Conservation (phyloP, 176 grass and related monocot genomes). For the Bonia amplexicaulis region DNA sequence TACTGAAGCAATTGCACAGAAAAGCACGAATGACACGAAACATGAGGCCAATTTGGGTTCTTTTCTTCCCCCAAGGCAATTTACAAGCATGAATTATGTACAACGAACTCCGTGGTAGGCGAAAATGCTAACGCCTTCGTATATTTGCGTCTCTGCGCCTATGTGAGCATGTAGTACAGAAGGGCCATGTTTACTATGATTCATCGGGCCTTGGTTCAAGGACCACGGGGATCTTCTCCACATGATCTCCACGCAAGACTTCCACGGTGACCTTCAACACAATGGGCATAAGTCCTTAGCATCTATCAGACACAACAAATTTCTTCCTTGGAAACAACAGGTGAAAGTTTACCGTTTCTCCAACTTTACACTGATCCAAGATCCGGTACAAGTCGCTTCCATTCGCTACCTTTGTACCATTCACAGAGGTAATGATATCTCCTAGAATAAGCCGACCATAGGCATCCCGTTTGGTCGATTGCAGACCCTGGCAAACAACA, state of each 20-base stretch:
- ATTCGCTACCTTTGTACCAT: conserved; percentile 80
- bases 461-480: conserved; percentile 77
- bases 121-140: neutral
- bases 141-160: conserved; percentile 14
- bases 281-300: neutral
- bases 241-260: conserved; percentile 86
- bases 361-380: conserved; percentile 97
- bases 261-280: conserved; percentile 70
- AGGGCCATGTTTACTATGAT: conserved; percentile 38
- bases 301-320: neutral
- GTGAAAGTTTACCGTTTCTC: conserved; percentile 64
- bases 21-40: neutral
- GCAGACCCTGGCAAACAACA: conserved; percentile 56
- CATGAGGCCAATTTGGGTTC: neutral
- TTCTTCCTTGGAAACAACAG: neutral
- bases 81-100: conserved; percentile 47
- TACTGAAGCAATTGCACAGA: neutral
- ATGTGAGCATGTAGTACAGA: neutral
- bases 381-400: conserved; percentile 93
- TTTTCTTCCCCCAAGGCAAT: neutral
- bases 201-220: conserved; percentile 89
- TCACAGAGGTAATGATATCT: conserved; percentile 92
- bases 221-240: conserved; percentile 90
- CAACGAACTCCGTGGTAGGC: conserved; percentile 20
- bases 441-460: conserved; percentile 87